These are phyloP conservation scores for Combretum micranthum DNA, from an alignment of 345 rosid genomes.

Conservation along the genomic window DNA sequence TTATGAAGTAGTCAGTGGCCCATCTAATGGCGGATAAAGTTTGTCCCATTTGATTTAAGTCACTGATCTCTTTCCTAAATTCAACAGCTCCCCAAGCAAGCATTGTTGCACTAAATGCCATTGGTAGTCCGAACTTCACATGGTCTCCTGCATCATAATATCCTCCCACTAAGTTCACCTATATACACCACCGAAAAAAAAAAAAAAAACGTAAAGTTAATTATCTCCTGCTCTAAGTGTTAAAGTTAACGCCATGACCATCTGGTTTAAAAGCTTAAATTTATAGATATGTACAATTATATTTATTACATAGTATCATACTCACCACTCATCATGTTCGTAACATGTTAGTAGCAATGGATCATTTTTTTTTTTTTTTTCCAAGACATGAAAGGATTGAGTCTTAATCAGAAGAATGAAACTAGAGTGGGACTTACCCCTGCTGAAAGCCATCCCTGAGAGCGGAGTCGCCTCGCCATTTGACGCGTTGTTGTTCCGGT, in stretches of 20 bases:
- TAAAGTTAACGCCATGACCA: too few species aligned
- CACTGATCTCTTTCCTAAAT: constrained; percentile 47
- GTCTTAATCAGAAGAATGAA: not conserved
- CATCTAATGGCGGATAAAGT: constrained; percentile 59
- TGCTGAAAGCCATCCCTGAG: constrained; percentile 50
- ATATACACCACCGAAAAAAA: too few species aligned
- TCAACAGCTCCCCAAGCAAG: constrained; percentile 71
- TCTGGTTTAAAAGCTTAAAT: too few species aligned
- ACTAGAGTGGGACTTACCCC: constrained; percentile 27
- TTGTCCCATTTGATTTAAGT: constrained; percentile 48
- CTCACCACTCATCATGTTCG: too few species aligned
- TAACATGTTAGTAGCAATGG: not conserved
- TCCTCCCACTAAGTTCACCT: constrained; percentile 83
- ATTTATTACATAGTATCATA: too few species aligned
- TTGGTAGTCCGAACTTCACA: constrained; percentile 86
- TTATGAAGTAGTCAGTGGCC: constrained; percentile 81
- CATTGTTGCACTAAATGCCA: constrained; percentile 74
- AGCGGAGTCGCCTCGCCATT: constrained; percentile 61
- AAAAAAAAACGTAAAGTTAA: too few species aligned
- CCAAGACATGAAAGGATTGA: too few species aligned
- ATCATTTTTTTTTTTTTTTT: too few species aligned
- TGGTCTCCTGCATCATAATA: constrained; percentile 93
- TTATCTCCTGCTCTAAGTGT: too few species aligned
- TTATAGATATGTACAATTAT: too few species aligned
- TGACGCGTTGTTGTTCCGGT: constrained; percentile 33